phyloP scores from a whole-genome alignment of 805 yeast species.

The Ascoidea tarda region DNA sequence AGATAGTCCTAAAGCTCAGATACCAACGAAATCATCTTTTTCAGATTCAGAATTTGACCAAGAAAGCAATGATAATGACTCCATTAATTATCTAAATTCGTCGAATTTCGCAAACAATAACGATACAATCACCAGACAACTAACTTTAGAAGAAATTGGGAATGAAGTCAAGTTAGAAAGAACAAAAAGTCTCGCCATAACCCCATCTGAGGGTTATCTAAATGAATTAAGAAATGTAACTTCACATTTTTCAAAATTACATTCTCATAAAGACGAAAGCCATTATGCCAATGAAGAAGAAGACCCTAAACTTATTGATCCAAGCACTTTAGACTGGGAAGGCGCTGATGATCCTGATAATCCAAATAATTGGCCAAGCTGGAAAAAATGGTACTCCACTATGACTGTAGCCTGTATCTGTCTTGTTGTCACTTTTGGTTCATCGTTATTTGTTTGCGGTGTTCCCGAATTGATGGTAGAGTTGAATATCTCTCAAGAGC shows the following conservation, averaged over 20 bases:
- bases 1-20: too few species aligned
- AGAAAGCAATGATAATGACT: too few species aligned
- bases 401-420: constrained; percentile 52
- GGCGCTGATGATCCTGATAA: constrained; percentile 43
- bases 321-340: constrained; percentile 41
- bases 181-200: background rate
- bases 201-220: background rate
- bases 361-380: constrained; percentile 54
- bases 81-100: background rate
- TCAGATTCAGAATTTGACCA: too few species aligned
- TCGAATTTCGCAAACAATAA: background rate
- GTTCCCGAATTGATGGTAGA: constrained; percentile 34
- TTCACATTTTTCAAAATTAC: background rate
- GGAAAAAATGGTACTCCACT: constrained; percentile 53
- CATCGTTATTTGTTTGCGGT: constrained; percentile 58
- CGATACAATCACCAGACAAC: background rate
- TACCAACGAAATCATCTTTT: too few species aligned
- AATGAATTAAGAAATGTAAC: background rate
- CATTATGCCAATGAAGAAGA: constrained; percentile 13
- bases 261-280: background rate
- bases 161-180: background rate
- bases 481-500: constrained; percentile 42
- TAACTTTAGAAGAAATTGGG: background rate
- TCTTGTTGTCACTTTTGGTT: constrained; percentile 60
- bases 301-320: constrained; percentile 21